phyloP scores from a whole-genome alignment of 257 asterid species.

The Jasminum sambac region DNA sequence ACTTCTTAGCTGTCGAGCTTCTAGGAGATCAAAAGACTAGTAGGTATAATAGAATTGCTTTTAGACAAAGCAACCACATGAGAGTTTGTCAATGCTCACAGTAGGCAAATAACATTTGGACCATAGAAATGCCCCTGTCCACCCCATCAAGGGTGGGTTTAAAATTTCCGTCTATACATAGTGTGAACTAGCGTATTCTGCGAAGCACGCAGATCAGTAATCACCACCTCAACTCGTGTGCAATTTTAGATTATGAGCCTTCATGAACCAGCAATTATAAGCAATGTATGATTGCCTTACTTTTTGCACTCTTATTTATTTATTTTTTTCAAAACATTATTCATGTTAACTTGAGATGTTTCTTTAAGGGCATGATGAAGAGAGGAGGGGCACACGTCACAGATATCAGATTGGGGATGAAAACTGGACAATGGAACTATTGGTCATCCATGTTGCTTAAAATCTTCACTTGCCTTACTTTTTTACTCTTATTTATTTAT shows the following conservation, averaged over 20 bases:
- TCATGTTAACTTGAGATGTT: neutral
- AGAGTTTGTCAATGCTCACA: neutral
- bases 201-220: neutral
- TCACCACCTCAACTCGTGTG: neutral
- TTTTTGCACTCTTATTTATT: too few species aligned
- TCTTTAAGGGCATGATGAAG: neutral
- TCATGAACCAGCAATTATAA: constrained; percentile 2
- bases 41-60: neutral
- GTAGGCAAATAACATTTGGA: neutral
- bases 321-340: neutral
- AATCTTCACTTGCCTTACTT: neutral
- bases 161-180: neutral
- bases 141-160: neutral
- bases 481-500: too few species aligned
- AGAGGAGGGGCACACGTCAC: neutral
- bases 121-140: neutral
- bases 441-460: constrained; percentile 1
- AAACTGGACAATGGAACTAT: neutral
- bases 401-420: neutral
- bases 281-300: neutral
- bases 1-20: neutral
- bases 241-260: neutral
- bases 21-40: neutral
- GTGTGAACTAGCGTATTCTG: neutral
- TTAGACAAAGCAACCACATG: neutral